Evolutionary conservation across 2,329 filamentous ascomycete genomes (phyloP).

Genomic region (Nemania abortiva): DNA sequence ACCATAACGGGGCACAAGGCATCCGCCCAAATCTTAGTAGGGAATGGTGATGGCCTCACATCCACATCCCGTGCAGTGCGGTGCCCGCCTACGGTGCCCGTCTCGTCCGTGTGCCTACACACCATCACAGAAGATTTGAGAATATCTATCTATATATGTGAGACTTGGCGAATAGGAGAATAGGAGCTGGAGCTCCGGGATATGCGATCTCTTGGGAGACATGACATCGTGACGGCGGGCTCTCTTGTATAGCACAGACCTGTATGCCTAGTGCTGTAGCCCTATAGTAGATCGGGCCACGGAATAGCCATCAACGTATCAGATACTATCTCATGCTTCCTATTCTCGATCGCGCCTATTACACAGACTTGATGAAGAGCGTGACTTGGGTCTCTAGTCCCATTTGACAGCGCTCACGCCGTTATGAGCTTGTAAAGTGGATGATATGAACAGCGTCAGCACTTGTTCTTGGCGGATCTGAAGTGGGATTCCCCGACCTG

Average conservation of each 20-base stretch:
- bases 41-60: constrained; percentile 44
- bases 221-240: constrained; percentile 4
- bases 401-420: constrained; percentile 28
- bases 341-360: constrained; percentile 22
- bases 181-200: background rate
- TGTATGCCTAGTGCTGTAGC: constrained; percentile 5
- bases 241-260: background rate
- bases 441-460: background rate
- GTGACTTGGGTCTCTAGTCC: constrained; percentile 16
- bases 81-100: constrained; percentile 23
- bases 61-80: constrained; percentile 38
- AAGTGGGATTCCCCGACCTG: constrained; percentile 22
- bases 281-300: constrained; percentile 29
- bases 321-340: constrained; percentile 24
- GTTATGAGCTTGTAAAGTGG: constrained; percentile 36
- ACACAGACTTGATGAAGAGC: constrained; percentile 18
- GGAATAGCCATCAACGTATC: constrained; percentile 17
- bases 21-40: constrained; percentile 39
- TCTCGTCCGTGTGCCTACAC: constrained; percentile 22
- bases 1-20: constrained; percentile 42
- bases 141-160: constrained; percentile 3
- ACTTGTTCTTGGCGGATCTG: constrained; percentile 16
- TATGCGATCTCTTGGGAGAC: background rate
- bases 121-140: constrained; percentile 13
- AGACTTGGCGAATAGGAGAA: constrained; percentile 5